These are phyloP conservation scores for Diutina mesorugosa DNA, from an alignment of 1,139 yeast species.

Conservation along the genomic window DNA sequence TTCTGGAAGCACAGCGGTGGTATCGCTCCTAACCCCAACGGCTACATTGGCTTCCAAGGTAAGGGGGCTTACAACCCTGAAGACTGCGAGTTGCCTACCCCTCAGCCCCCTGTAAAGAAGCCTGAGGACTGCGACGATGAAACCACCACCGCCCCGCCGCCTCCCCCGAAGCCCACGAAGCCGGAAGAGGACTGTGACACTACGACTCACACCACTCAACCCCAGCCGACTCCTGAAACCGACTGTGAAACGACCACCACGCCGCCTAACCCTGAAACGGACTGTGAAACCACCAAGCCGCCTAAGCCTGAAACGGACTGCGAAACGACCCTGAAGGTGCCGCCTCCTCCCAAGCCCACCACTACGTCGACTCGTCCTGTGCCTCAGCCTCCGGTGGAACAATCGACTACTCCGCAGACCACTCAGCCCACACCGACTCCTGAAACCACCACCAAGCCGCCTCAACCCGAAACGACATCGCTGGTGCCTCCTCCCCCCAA, in stretches of 20 bases:
- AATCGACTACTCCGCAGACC: neutral
- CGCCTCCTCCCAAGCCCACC: neutral
- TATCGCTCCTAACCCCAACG: neutral
- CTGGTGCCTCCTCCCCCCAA: neutral
- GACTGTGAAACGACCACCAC: too few species aligned
- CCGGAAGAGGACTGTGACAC: neutral
- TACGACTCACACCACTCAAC: neutral
- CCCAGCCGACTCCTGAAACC: neutral
- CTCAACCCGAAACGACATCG: neutral
- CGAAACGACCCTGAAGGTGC: too few species aligned
- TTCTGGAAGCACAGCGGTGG: too few species aligned
- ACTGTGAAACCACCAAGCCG: neutral
- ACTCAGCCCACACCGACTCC: neutral
- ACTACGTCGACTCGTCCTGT: neutral
- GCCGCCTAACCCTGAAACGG: neutral
- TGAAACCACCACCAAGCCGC: neutral
- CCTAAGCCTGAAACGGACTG: neutral
- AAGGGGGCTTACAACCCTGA: neutral
- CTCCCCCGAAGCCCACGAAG: neutral
- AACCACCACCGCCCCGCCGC: neutral
- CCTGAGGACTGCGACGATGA: neutral
- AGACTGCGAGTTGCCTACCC: neutral
- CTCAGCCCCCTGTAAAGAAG: neutral
- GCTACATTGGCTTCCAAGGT: neutral
- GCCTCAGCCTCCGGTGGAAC: neutral